These are phyloP conservation scores for Hirschioporus abietinus DNA, from an alignment of 768 basidiomycete species.

Conservation along the genomic window DNA sequence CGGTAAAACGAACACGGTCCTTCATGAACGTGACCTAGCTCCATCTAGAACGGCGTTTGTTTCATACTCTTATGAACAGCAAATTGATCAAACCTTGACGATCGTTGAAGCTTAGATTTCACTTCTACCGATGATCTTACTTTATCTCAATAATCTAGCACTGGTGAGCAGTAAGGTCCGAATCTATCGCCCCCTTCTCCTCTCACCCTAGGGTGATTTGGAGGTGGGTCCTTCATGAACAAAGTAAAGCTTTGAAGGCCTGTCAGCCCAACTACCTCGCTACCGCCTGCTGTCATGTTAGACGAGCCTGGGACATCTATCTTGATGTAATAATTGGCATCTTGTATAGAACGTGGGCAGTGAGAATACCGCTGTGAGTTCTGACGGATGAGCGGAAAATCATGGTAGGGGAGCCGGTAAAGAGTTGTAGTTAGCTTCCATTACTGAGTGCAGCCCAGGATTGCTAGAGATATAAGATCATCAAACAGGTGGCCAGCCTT, in stretches of 20 bases:
- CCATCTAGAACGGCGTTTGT: background rate
- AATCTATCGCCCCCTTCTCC: background rate
- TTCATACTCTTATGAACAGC: background rate
- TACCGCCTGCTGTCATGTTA: background rate
- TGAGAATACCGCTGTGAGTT: background rate
- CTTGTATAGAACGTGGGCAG: background rate
- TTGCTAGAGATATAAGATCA: background rate
- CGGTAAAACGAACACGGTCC: background rate
- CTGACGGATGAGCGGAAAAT: background rate
- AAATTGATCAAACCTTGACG: background rate
- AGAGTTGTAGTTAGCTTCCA: background rate
- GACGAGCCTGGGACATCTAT: background rate
- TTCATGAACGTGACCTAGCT: background rate
- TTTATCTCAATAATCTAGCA: background rate
- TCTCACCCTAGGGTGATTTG: background rate
- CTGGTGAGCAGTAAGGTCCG: background rate
- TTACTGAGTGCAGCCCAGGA: background rate
- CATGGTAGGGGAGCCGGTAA: background rate
- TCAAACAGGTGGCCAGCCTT: background rate
- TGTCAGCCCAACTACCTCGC: background rate
- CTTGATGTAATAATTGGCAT: background rate
- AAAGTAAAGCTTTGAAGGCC: background rate
- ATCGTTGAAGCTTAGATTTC: background rate
- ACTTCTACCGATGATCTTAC: background rate
- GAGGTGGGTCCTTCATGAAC: background rate